A percentile compares a stretch with the other conserved stretches of the same genome.
These are phyloP conservation scores for Cardiosporidium cionae DNA, from an alignment of 169 alveolate species.

Conservation along the genomic window DNA sequence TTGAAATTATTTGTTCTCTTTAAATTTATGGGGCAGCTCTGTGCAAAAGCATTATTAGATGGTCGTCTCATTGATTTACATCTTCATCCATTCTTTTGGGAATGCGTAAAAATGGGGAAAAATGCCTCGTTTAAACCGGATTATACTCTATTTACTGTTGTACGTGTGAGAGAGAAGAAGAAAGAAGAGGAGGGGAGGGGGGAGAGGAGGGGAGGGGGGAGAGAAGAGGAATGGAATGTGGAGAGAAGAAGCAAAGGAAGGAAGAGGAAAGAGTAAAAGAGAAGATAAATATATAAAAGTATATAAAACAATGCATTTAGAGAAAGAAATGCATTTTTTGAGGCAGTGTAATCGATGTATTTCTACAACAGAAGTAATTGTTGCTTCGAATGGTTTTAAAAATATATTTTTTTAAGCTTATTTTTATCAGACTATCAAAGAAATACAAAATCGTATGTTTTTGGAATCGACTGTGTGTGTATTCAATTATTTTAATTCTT, in stretches of 20 bases:
- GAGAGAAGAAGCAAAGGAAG: background rate
- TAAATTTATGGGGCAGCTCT: slow-evolving; percentile 30
- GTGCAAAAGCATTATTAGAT: slow-evolving; percentile 30
- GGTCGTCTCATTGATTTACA: slow-evolving; percentile 28
- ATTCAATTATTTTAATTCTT: no score
- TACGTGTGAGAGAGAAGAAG: background rate
- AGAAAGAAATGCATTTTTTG: no score
- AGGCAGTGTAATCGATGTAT: no score
- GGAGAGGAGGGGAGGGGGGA: background rate
- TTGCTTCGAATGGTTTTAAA: no score
- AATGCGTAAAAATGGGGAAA: background rate
- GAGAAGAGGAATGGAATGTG: background rate
- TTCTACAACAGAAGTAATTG: no score
- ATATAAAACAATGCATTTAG: background rate
- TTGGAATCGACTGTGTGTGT: no score
- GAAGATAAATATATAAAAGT: background rate
- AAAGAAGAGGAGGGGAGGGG: background rate
- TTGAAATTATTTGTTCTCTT: slow-evolving; percentile 14
- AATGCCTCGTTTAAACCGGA: background rate
- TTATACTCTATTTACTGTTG: background rate
- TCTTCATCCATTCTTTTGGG: slow-evolving; percentile 38
- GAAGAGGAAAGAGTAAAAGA: no score
- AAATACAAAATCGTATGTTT: no score
- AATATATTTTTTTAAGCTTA: no score
- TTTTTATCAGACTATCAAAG: no score